phyloP scores from a whole-genome alignment of 306 rosid genomes.

The Glycine soja region DNA sequence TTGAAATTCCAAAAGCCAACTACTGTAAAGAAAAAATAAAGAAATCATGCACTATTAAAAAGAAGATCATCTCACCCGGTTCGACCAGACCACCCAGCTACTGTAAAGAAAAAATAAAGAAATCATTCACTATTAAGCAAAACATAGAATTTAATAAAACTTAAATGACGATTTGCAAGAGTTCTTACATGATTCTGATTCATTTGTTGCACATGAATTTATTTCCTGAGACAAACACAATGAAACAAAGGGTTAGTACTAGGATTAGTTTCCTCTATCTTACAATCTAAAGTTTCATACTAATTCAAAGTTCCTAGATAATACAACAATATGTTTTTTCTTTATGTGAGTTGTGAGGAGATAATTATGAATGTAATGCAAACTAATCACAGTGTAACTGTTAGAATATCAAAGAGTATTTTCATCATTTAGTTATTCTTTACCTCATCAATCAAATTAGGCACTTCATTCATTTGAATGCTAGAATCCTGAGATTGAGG shows the following conservation, averaged over 20 bases:
- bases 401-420: constrained; percentile 30
- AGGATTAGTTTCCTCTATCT: no score
- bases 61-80: constrained; percentile 61
- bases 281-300: constrained; percentile 40
- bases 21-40: not conserved
- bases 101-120: constrained; percentile 49
- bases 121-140: constrained; percentile 41
- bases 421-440: constrained; percentile 32
- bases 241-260: no score
- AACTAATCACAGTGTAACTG: not conserved
- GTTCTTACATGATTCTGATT: constrained; percentile 60
- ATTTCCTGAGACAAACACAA: constrained; percentile 56
- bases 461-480: constrained; percentile 45
- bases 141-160: constrained; percentile 34
- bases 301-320: constrained; percentile 12
- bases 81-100: constrained; percentile 77
- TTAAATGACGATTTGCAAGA: constrained; percentile 44
- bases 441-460: constrained; percentile 63
- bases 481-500: constrained; percentile 48
- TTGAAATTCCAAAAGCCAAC: constrained; percentile 33
- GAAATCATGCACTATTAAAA: no score
- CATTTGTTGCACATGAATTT: constrained; percentile 49
- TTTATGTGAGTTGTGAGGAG: constrained; percentile 16
- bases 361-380: constrained; percentile 23
- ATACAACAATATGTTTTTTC: constrained; percentile 38